Evolutionary conservation across 805 yeast genomes (phyloP), one percentile per base, ranked within the genome.

Genomic region (Zygoascus ofunaensis): DNA sequence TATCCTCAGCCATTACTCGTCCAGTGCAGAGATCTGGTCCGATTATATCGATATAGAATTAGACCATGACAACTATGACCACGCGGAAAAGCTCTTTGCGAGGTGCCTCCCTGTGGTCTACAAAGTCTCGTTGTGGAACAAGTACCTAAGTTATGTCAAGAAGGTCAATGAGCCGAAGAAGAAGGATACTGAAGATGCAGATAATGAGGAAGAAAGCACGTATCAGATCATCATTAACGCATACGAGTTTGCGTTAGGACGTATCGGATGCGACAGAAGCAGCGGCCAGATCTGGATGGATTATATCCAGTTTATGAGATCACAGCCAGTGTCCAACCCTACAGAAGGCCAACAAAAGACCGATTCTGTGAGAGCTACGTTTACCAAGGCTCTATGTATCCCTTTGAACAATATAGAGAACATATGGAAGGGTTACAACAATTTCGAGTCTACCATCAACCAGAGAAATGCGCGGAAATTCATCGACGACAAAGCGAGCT

Each of bases 261-360:
- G 79, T 48, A 85, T 89, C 41, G 96, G 96, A 0, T 63, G 77
- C 26, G 97, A 92, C 59, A 74, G 82, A 4, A 69, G 74, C 30
- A 74, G 89, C 17, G 80, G 82, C 26, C 68, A 69, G 2, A 64
- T 92, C 35, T 90, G 96, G 95, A 69, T 72, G 39, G 92, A 84
- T 53, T 92, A 86, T 58, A 59, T 92, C n/a, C 79, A 73, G 7
- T 87, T 87, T 55, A 71, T 87, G 49, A 80, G 78, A 51, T 68
- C 74, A 28, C 78, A 77, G 40, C 89, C 95, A 2, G 57, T 66
- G 0, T 60, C 68, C 17, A 15, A 15, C 17, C 3, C 15, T 14
- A 76, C 80, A 37, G 86, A 90, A 82, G 97, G 90, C 58, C 81
- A 77, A 50, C 89, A 83, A 54, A 81, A 84, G 51, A 72, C 75